Evolutionary conservation across 768 basidiomycete species (phyloP).

Genomic region (Pulveroboletus sp.): DNA sequence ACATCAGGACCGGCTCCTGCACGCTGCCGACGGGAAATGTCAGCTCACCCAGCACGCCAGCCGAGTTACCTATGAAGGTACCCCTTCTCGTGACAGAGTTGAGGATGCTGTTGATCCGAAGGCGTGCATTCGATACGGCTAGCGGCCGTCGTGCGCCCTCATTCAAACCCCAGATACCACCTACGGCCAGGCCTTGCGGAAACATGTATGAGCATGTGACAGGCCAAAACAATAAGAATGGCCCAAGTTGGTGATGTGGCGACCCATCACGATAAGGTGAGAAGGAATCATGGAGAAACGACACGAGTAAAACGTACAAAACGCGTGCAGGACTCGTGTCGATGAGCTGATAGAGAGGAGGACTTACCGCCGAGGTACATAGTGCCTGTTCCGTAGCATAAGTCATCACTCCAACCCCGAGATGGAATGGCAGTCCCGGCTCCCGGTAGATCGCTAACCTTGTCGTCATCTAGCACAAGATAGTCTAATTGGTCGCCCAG

Average conservation of each 20-base stretch:
- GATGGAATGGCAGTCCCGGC: conserved; percentile 88
- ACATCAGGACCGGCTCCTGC: conserved; percentile 33
- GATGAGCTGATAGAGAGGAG: conserved; percentile 56
- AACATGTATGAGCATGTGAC: conserved; percentile 73
- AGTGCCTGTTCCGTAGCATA: conserved; percentile 98
- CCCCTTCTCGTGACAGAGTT: conserved; percentile 97
- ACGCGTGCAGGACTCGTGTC: conserved; percentile 43
- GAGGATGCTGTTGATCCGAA: conserved; percentile 95
- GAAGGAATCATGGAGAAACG: conserved; percentile 47
- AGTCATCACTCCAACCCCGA: conserved; percentile 98
- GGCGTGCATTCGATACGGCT: conserved; percentile 78
- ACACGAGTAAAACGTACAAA: conserved; percentile 48
- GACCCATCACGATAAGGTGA: conserved; percentile 65
- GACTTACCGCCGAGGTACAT: conserved; percentile 95
- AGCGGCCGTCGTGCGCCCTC: conserved; percentile 89
- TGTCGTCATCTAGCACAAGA: conserved; percentile 93
- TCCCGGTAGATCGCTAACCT: conserved; percentile 87
- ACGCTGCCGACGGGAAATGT: conserved; percentile 30
- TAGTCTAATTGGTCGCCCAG: conserved; percentile 95
- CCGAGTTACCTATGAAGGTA: conserved; percentile 97
- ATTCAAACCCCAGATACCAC: conserved; percentile 93
- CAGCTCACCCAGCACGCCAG: conserved; percentile 91
- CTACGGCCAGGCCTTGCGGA: conserved; percentile 85
- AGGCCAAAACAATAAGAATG: conserved; percentile 75
- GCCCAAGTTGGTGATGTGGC: conserved; percentile 53